Conservation (phyloP, 805 yeast genomes). For the Teunomyces barrocoloradensis region DNA sequence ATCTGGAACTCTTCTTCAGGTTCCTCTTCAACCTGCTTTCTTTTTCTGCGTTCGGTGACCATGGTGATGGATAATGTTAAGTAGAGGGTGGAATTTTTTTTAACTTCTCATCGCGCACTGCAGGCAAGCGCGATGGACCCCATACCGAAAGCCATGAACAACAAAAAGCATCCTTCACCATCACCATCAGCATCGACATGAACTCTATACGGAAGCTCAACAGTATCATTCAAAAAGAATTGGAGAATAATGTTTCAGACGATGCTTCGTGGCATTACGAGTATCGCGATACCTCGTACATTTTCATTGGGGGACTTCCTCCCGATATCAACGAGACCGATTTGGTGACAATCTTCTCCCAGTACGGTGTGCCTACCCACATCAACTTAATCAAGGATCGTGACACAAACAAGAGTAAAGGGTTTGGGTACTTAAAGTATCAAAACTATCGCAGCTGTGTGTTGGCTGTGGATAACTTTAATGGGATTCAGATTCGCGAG, state of each 20-base stretch:
- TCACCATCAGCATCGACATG: conserved; percentile 17
- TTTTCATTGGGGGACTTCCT: conserved; percentile 75
- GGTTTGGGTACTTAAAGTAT: conserved; percentile 80
- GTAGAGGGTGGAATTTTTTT: conserved; percentile 4
- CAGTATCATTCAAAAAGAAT: conserved; percentile 63
- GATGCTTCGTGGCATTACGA: conserved; percentile 89
- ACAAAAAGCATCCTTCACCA: not conserved
- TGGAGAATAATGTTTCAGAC: conserved; percentile 54
- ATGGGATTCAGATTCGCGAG: conserved; percentile 62
- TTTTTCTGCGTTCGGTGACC: conserved; percentile 11
- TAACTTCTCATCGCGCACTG: conserved; percentile 3
- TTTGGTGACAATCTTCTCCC: conserved; percentile 74
- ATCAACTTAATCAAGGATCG: conserved; percentile 63
- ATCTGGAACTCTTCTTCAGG: conserved; percentile 33
- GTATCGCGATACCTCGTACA: conserved; percentile 69
- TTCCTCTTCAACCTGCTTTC: conserved; percentile 20
- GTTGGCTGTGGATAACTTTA: conserved; percentile 84
- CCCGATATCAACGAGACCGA: conserved; percentile 69
- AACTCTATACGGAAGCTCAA: conserved; percentile 45
- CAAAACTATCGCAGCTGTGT: conserved; percentile 78
- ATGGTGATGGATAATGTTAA: not conserved
- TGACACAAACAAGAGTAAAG: conserved; percentile 61
- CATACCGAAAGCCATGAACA: not conserved
- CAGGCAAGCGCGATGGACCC: conserved; percentile 3
- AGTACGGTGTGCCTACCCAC: conserved; percentile 83